Evolutionary conservation across 106 monocot species (phyloP), one percentile per base, ranked within the genome.

Genomic region (Ottelia alismoides): DNA sequence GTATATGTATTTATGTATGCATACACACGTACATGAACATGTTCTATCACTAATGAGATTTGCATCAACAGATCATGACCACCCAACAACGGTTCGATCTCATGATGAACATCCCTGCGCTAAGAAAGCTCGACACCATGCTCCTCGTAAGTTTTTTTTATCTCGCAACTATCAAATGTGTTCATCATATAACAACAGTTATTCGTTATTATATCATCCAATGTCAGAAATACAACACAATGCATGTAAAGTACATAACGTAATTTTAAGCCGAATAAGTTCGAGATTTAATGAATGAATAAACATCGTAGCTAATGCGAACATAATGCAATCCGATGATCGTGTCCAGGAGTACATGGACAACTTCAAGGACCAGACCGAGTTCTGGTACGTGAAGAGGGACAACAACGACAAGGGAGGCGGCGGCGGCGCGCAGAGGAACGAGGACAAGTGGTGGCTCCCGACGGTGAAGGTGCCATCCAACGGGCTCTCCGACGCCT

Each of bases 291-390:
- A n/a, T n/a, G n/a, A n/a, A n/a, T n/a, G n/a, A n/a, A n/a, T n/a
- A n/a, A n/a, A n/a, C n/a, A n/a, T n/a, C n/a, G n/a, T n/a, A n/a
- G n/a, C n/a, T n/a, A n/a, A n/a, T n/a, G n/a, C n/a, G n/a, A n/a
- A n/a, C n/a, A n/a, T n/a, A n/a, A n/a, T n/a, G n/a, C n/a, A n/a
- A n/a, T n/a, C n/a, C n/a, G n/a, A n/a, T n/a, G n/a, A n/a, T n/a
- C n/a, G n/a, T n/a, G n/a, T n/a, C 14, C 66, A 85, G 85, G 79
- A 76, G 20, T 85, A 80, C 59, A 76, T 85, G 3, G 80, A 85
- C 25, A 85, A 76, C 28, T 85, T 77, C 57, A 80, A 85, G 47
- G 85, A 76, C 27, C 66, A 67, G 20, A 73, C 74, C 47, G 85
- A 85, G 71, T 85, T 85, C 61, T 77, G 70, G 73, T 85, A 80